Percentiles rank a stretch among this genome's conserved stretches.
Evolutionary conservation across 2,329 filamentous ascomycete genomes (phyloP).

Genomic region (Apiospora phragmitis): DNA sequence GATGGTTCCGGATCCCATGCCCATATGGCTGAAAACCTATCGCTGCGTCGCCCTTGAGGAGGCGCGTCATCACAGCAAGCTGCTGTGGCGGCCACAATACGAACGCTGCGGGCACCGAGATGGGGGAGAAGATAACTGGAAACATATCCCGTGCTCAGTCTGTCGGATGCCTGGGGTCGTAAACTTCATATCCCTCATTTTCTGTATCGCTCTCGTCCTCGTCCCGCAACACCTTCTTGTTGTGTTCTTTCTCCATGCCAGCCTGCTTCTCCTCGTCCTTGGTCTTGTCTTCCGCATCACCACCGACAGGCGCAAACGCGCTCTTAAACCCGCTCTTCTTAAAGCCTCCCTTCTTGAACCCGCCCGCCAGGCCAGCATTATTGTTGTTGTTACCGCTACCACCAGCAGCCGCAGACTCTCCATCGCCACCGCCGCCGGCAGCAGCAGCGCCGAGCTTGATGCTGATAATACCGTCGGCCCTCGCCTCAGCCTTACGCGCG

Average conservation of each 20-base stretch:
- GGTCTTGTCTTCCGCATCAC: conserved; percentile 41
- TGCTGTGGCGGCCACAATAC: background rate
- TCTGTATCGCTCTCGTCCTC: conserved; percentile 63
- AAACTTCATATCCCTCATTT: conserved; percentile 71
- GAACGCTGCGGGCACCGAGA: background rate
- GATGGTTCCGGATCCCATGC: background rate
- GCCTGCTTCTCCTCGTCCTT: conserved; percentile 40
- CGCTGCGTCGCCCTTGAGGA: background rate
- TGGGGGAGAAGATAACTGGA: background rate
- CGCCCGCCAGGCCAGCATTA: conserved; percentile 36
- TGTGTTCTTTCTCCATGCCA: conserved; percentile 23
- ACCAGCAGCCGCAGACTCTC: conserved; percentile 29
- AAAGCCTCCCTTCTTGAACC: conserved; percentile 70
- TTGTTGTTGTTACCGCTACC: conserved; percentile 13
- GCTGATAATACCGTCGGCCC: conserved; percentile 67
- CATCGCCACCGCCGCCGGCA: conserved; percentile 28
- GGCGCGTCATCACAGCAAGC: background rate
- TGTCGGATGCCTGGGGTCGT: conserved; percentile 61
- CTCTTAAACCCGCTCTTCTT: conserved; percentile 85
- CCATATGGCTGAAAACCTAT: background rate
- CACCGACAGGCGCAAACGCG: conserved; percentile 62
- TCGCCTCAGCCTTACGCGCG: conserved; percentile 69
- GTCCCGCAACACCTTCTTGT: conserved; percentile 27
- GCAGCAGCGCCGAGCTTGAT: conserved; percentile 56
- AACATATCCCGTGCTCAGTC: conserved; percentile 44